Conservation (phyloP, 176 grass and related monocot species). For the Poa pratensis region DNA sequence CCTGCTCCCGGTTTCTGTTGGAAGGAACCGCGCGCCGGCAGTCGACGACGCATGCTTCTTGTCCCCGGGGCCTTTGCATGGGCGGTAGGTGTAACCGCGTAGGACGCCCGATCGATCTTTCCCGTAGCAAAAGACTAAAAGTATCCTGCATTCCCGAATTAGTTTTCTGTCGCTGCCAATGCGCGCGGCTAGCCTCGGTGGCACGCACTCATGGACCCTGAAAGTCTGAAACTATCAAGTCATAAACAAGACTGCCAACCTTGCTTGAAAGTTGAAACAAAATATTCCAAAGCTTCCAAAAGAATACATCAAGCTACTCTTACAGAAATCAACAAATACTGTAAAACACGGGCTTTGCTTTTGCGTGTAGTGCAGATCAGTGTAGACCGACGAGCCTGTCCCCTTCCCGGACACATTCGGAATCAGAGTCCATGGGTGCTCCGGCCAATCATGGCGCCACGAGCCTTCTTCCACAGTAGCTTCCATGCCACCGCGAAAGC, state of each 20-base stretch:
- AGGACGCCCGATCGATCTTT: neutral
- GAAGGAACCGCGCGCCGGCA: neutral
- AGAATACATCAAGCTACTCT: neutral
- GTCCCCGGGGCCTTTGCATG: conserved; percentile 25
- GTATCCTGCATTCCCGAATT: neutral
- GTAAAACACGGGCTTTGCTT: neutral
- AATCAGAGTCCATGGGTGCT: neutral
- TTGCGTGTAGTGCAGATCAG: neutral
- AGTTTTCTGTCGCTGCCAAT: conserved; percentile 12
- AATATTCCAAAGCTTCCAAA: neutral
- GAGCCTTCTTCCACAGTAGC: neutral
- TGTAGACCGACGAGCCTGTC: neutral
- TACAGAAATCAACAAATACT: neutral
- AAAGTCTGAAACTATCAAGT: neutral
- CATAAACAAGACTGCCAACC: neutral
- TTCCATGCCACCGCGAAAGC: conserved; percentile 16
- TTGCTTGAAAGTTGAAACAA: neutral
- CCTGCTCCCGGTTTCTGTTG: neutral
- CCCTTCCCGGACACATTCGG: conserved; percentile 14
- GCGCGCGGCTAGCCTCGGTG: conserved; percentile 24
- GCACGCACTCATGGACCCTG: conserved; percentile 5
- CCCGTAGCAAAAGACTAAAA: neutral
- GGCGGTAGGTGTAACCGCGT: conserved; percentile 18
- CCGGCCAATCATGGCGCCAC: conserved; percentile 23
- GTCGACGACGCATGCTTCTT: conserved; percentile 32